Conservation (phyloP, 2,329 filamentous ascomycete species). For the Penicillium nordicum region DNA sequence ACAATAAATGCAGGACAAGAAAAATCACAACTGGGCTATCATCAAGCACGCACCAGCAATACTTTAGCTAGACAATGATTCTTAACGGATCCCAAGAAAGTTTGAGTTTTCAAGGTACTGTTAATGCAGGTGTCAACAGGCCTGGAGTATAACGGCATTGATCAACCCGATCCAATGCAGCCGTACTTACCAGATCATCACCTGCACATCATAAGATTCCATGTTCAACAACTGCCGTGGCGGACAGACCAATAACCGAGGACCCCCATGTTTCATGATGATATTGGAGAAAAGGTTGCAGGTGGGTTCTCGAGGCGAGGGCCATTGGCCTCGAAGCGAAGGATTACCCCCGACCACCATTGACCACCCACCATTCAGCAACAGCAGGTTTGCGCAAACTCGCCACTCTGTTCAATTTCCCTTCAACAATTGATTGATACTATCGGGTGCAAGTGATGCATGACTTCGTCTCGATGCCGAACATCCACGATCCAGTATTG, state of each 20-base stretch:
- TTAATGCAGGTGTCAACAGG: background rate
- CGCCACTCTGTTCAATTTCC: background rate
- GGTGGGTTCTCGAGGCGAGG: background rate
- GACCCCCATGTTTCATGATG: background rate
- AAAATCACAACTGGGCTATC: background rate
- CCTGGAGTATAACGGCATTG: background rate
- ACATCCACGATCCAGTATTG: background rate
- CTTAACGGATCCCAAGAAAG: background rate
- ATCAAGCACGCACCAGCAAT: background rate
- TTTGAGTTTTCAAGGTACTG: background rate
- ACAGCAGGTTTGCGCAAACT: background rate
- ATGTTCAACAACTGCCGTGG: background rate
- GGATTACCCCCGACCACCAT: background rate
- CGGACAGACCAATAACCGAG: background rate
- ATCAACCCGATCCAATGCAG: background rate
- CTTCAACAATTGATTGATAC: background rate
- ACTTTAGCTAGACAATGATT: background rate
- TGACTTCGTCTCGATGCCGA: conserved; percentile 5
- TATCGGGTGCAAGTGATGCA: background rate
- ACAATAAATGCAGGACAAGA: background rate
- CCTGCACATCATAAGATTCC: background rate
- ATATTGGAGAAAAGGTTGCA: background rate
- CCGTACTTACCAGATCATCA: background rate
- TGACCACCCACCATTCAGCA: background rate
- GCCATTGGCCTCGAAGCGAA: background rate